Evolutionary conservation across 495 filamentous ascomycete genomes (phyloP).

Genomic region (Annulohypoxylon stygium): DNA sequence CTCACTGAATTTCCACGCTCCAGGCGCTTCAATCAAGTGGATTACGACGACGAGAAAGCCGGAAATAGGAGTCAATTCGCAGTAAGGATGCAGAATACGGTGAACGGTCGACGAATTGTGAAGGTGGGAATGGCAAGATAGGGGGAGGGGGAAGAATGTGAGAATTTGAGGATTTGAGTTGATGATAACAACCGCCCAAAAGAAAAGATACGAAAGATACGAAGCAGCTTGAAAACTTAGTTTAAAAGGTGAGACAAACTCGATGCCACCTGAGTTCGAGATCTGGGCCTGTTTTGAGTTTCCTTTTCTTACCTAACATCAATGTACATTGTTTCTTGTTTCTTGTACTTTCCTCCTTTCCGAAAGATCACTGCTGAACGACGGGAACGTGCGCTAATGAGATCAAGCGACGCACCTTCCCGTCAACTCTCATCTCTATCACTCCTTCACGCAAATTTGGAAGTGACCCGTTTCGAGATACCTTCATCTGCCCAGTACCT

Average conservation of each 20-base stretch:
- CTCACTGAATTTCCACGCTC: constrained; percentile 3
- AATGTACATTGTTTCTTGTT: constrained; percentile 8
- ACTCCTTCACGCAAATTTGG: constrained; percentile 2
- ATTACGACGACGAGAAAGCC: constrained; percentile 10
- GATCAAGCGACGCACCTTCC: constrained; percentile 40
- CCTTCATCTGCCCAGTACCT: background rate
- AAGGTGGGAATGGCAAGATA: background rate
- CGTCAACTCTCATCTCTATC: constrained; percentile 16
- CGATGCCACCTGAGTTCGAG: constrained; percentile 16
- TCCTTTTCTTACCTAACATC: constrained; percentile 1
- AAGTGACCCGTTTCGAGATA: constrained; percentile 18
- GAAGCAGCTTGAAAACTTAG: constrained; percentile 38
- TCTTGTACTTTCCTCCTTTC: constrained; percentile 33
- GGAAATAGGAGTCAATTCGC: constrained; percentile 4
- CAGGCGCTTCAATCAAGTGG: constrained; percentile 6
- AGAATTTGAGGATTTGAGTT: constrained; percentile 11
- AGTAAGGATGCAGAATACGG: constrained; percentile 30
- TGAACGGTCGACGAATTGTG: background rate
- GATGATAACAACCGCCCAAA: constrained; percentile 17
- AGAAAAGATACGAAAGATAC: background rate
- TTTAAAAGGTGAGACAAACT: constrained; percentile 43
- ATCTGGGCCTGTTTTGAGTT: constrained; percentile 29
- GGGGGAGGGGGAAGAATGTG: background rate
- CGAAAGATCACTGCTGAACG: constrained; percentile 9
- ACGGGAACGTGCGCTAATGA: constrained; percentile 39